phyloP scores from a whole-genome alignment of 345 rosid genomes.

The Dovyalis caffra region DNA sequence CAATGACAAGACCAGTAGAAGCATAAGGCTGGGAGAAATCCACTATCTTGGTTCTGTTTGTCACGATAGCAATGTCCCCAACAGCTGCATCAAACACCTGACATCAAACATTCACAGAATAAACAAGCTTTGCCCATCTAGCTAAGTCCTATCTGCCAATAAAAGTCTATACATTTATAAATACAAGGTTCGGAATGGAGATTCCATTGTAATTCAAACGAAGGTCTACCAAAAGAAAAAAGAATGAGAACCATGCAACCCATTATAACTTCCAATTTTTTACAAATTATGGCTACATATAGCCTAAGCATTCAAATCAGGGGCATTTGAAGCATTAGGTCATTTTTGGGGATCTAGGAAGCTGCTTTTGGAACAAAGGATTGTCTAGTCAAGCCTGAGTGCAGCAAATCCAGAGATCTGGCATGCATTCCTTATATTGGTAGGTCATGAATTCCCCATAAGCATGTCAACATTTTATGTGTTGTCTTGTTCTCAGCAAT shows the following conservation, averaged over 20 bases:
- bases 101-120: conserved; percentile 15
- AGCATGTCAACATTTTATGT: background rate
- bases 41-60: conserved; percentile 76
- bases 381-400: background rate
- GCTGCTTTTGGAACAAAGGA: background rate
- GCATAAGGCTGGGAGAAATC: conserved; percentile 88
- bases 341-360: background rate
- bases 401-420: background rate
- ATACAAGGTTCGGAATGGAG: conserved; percentile 2
- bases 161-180: background rate
- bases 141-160: conserved; percentile 12
- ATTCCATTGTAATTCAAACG: background rate
- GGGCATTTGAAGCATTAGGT: background rate
- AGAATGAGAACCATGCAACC: background rate
- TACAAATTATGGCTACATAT: background rate
- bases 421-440: background rate
- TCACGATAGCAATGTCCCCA: conserved; percentile 70
- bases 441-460: conserved; percentile 3
- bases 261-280: background rate
- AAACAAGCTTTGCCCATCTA: background rate
- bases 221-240: background rate
- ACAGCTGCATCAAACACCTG: conserved; percentile 81
- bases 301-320: background rate
- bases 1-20: conserved; percentile 29
- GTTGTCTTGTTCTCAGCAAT: background rate